Evolutionary conservation across 345 rosid genomes (phyloP).

Genomic region (Mangifera indica): DNA sequence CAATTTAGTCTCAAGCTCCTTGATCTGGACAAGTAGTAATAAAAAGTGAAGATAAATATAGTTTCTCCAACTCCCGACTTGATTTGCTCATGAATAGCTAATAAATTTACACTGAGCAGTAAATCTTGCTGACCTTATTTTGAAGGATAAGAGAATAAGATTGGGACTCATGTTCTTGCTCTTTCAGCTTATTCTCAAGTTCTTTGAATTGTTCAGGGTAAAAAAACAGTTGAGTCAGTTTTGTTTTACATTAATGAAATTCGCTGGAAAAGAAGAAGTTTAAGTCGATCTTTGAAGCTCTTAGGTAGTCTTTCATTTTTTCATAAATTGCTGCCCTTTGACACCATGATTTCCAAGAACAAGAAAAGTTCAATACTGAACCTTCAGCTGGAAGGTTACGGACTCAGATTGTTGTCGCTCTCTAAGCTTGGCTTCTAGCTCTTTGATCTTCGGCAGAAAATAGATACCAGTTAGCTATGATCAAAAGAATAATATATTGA

Average conservation of each 20-base stretch:
- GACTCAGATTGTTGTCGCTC: slow-evolving; percentile 62
- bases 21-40: slow-evolving; percentile 38
- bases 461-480: slow-evolving; percentile 22
- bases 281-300: background rate
- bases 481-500: background rate
- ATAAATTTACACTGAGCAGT: background rate
- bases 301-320: background rate
- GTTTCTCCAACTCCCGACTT: background rate
- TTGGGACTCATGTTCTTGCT: slow-evolving; percentile 57
- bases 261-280: background rate
- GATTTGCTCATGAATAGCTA: background rate
- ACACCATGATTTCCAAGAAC: background rate
- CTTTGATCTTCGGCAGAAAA: slow-evolving; percentile 53
- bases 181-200: slow-evolving; percentile 68
- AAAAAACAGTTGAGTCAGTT: background rate
- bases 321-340: background rate
- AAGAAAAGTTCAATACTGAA: slow-evolving; percentile 12
- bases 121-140: slow-evolving; percentile 46
- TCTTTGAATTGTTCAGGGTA: slow-evolving; percentile 55
- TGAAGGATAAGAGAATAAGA: slow-evolving; percentile 44
- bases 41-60: background rate
- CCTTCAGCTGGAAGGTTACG: slow-evolving; percentile 56
- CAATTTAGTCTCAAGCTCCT: slow-evolving; percentile 62
- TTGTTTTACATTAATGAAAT: background rate
- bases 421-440: slow-evolving; percentile 64